Conservation (phyloP, 2,329 filamentous ascomycete genomes). For the Ophiostoma pallidulum region DNA sequence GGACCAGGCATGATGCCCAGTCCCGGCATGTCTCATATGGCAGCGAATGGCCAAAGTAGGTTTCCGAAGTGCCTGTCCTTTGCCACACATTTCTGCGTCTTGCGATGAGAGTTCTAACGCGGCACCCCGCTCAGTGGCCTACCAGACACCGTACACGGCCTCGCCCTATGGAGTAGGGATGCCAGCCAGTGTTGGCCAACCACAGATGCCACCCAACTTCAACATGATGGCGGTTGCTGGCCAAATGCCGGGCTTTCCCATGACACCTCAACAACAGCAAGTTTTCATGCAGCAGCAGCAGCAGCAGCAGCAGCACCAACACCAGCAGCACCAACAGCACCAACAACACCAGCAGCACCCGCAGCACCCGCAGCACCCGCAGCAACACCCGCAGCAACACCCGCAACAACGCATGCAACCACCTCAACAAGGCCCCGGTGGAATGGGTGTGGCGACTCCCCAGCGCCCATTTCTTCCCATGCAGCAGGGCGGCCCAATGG, state of each 20-base stretch:
- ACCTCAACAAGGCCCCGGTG: conserved; percentile 26
- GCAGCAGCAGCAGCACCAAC: conserved; percentile 23
- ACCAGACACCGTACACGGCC: conserved; percentile 48
- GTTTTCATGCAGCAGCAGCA: conserved; percentile 23
- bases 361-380: too few relatives aligned
- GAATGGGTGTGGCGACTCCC: conserved; percentile 28
- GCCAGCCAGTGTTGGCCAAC: conserved; percentile 40
- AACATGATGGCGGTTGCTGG: conserved; percentile 42
- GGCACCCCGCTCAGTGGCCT: conserved; percentile 36
- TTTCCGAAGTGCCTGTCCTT: conserved; percentile 14
- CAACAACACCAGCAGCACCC: conserved; percentile 28
- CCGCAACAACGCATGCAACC: conserved; percentile 37
- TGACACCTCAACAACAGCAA: conserved; percentile 41
- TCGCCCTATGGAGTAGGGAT: conserved; percentile 47
- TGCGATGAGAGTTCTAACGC: conserved; percentile 16
- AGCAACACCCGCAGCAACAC: conserved; percentile 25
- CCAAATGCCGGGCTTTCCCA: conserved; percentile 44
- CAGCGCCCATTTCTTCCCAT: conserved; percentile 30
- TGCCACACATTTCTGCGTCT: conserved; percentile 20
- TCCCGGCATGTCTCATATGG: conserved; percentile 49
- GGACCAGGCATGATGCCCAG: conserved; percentile 56
- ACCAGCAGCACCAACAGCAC: conserved; percentile 32
- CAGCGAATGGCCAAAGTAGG: conserved; percentile 52
- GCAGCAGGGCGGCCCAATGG: conserved; percentile 29
- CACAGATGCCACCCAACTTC: conserved; percentile 38